These are phyloP conservation scores for Candida awuae DNA, from an alignment of 805 yeast genomes.

Conservation along the genomic window DNA sequence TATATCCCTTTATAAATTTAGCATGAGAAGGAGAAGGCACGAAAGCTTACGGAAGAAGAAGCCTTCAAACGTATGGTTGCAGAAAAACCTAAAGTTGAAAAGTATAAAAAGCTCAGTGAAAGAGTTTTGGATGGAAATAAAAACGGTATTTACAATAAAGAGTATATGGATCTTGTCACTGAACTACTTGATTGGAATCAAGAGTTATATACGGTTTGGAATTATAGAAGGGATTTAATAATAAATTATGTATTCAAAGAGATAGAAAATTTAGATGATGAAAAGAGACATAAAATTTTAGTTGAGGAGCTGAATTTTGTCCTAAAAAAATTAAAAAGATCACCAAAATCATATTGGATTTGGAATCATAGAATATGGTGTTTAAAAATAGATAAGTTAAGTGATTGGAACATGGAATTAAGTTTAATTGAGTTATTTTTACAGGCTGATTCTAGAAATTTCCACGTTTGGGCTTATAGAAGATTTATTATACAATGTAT, in stretches of 20 bases:
- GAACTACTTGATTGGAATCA: constrained; percentile 61
- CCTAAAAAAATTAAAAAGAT: constrained; percentile 47
- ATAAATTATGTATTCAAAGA: constrained; percentile 23
- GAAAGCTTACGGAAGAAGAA: constrained; percentile 47
- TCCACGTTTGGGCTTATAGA: constrained; percentile 94
- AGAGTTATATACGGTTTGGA: constrained; percentile 87
- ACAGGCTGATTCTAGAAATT: constrained; percentile 71
- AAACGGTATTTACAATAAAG: constrained; percentile 25
- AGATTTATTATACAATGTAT: constrained; percentile 50
- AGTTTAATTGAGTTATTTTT: constrained; percentile 60
- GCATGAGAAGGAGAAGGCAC: constrained; percentile 67
- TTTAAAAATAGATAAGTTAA: constrained; percentile 38
- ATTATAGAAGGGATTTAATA: constrained; percentile 71
- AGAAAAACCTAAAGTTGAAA: constrained; percentile 55
- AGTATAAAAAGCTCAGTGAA: constrained; percentile 42
- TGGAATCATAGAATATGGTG: constrained; percentile 94
- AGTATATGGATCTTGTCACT: constrained; percentile 46
- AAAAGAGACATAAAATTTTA: constrained; percentile 28
- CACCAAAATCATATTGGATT: constrained; percentile 92
- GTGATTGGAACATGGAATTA: constrained; percentile 68
- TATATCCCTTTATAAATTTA: constrained; percentile 2
- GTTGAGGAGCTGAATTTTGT: constrained; percentile 55
- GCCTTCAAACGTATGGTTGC: constrained; percentile 39
- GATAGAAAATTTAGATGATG: constrained; percentile 10
- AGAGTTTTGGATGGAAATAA: constrained; percentile 33